Percentiles rank a stretch among this genome's conserved stretches.
Conservation (phyloP, 345 rosid genomes). For the Triadica sebifera region DNA sequence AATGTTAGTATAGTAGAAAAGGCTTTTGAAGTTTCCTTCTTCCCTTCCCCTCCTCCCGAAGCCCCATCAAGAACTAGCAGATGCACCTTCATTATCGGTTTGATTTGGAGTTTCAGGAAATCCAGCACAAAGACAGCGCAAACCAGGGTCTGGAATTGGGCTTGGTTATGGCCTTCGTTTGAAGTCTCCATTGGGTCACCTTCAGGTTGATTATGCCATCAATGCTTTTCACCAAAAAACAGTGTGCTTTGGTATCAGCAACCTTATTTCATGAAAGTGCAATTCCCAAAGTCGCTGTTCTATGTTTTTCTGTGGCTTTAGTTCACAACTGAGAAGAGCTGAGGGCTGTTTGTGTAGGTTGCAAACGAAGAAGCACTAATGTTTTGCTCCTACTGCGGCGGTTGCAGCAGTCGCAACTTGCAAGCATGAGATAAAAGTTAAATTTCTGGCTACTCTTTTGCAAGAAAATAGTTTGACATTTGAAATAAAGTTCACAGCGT, state of each 20-base stretch:
- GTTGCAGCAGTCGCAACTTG: too few species aligned
- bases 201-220: constrained; percentile 65
- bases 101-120: constrained; percentile 57
- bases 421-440: too few species aligned
- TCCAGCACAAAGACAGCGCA: constrained; percentile 77
- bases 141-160: constrained; percentile 85
- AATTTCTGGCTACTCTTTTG: too few species aligned
- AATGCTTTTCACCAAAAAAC: constrained; percentile 80
- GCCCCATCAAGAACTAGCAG: too few species aligned
- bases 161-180: constrained; percentile 66
- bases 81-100: background rate
- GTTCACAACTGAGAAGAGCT: constrained; percentile 11
- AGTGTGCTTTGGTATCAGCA: constrained; percentile 79
- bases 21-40: background rate
- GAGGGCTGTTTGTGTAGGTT: background rate
- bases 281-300: background rate
- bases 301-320: background rate
- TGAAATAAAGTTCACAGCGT: too few species aligned
- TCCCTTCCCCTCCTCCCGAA: background rate
- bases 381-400: too few species aligned
- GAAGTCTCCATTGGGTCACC: constrained; percentile 64
- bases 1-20: background rate
- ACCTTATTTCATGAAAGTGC: constrained; percentile 50
- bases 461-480: too few species aligned
- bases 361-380: too few species aligned